phyloP scores from a whole-genome alignment of 805 yeast genomes.

The Teunomyces lycoperdinae region DNA sequence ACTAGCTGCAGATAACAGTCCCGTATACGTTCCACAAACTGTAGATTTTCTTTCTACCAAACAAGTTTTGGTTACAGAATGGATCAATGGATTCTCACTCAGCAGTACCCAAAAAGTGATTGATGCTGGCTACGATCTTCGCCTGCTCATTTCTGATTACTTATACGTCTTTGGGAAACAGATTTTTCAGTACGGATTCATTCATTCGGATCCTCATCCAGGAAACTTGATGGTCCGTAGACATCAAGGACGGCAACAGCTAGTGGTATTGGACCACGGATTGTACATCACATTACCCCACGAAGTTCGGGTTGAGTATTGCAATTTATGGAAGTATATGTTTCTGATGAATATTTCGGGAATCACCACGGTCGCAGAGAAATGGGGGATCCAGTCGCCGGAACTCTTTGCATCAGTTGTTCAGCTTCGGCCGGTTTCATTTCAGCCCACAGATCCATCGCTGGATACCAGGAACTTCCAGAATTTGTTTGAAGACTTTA shows the following conservation, averaged over 20 bases:
- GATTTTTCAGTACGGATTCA: constrained; percentile 63
- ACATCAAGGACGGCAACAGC: constrained; percentile 41
- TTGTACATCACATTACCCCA: constrained; percentile 55
- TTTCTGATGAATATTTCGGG: constrained; percentile 50
- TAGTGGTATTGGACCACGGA: constrained; percentile 76
- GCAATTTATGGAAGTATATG: constrained; percentile 60
- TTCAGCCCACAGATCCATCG: background rate
- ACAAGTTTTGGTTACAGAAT: constrained; percentile 62
- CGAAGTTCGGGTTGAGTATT: constrained; percentile 53
- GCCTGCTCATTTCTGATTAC: constrained; percentile 48
- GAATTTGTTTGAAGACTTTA: constrained; percentile 51
- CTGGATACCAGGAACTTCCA: constrained; percentile 32
- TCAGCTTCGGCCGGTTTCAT: constrained; percentile 40
- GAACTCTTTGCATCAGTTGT: constrained; percentile 61
- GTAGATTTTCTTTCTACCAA: constrained; percentile 5
- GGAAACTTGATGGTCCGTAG: constrained; percentile 59
- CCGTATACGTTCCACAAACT: constrained; percentile 54
- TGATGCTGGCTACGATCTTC: constrained; percentile 36
- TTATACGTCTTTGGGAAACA: constrained; percentile 53
- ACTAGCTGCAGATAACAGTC: constrained; percentile 41
- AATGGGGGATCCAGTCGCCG: constrained; percentile 70
- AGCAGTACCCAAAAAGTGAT: constrained; percentile 43
- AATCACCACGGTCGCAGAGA: constrained; percentile 45
- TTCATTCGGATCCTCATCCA: constrained; percentile 80
- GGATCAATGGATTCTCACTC: constrained; percentile 71